These are phyloP conservation scores for Dothideomycetes sp. DNA, from an alignment of 2,329 filamentous ascomycete genomes.

Conservation along the genomic window DNA sequence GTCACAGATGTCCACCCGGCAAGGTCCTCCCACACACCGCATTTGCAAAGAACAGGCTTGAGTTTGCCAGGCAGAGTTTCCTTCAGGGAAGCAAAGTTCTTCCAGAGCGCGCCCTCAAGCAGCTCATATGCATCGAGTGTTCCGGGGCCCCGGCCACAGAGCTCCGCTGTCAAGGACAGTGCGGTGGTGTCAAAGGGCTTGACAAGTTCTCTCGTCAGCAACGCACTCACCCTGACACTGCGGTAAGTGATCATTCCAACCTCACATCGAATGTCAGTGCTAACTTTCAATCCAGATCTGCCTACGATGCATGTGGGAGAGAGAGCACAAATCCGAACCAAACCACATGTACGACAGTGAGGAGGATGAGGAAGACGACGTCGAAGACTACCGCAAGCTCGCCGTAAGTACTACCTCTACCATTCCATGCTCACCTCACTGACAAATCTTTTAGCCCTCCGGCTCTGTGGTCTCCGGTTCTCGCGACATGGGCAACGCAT, in stretches of 20 bases:
- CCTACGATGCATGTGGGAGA: neutral
- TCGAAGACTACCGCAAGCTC: too few species aligned
- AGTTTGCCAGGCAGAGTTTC: neutral
- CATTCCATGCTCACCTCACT: too few species aligned
- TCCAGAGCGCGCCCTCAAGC: neutral
- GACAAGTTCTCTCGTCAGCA: constrained; percentile 1
- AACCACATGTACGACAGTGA: too few species aligned
- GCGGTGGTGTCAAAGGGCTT: neutral
- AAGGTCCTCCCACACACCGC: neutral
- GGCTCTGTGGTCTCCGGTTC: too few species aligned
- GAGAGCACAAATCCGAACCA: too few species aligned
- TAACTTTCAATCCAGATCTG: too few species aligned
- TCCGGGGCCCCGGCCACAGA: neutral
- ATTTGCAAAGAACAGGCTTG: constrained; percentile 1
- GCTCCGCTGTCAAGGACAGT: constrained; percentile 2
- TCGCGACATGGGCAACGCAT: too few species aligned
- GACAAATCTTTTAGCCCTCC: too few species aligned
- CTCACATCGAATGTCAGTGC: too few species aligned
- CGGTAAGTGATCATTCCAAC: neutral
- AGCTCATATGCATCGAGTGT: constrained; percentile 1
- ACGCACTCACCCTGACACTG: neutral
- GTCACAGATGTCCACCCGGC: neutral
- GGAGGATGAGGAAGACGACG: neutral
- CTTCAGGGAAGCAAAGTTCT: too few species aligned
- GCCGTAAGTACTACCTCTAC: too few species aligned